Conservation (phyloP, 2,329 filamentous ascomycete genomes). For the Neurospora sp. region DNA sequence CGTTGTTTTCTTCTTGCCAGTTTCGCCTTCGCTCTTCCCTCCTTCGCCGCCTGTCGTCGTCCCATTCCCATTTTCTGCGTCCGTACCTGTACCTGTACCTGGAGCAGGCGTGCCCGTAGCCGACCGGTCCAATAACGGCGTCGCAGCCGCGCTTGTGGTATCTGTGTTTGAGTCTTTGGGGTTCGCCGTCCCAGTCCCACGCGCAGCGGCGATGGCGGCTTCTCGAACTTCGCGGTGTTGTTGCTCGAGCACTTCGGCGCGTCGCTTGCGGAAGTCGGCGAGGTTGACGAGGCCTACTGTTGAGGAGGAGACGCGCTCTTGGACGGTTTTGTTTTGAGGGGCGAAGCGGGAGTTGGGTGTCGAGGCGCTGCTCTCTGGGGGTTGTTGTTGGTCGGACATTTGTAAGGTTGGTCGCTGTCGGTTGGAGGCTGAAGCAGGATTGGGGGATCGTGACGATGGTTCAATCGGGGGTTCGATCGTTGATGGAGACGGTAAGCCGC, state of each 20-base stretch:
- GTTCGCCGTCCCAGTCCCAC: neutral
- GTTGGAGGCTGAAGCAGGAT: too few species aligned
- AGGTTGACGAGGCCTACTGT: slow-evolving; percentile 87
- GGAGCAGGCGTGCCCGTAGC: too few species aligned
- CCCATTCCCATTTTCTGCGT: slow-evolving; percentile 22
- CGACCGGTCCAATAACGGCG: slow-evolving; percentile 21
- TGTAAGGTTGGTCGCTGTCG: neutral
- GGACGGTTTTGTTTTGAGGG: slow-evolving; percentile 63
- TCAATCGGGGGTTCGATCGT: too few species aligned
- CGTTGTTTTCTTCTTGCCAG: slow-evolving; percentile 34
- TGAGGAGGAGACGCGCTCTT: slow-evolving; percentile 73
- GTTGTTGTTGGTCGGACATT: slow-evolving; percentile 13
- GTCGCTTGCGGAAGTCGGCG: slow-evolving; percentile 90
- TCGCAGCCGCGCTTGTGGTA: slow-evolving; percentile 23
- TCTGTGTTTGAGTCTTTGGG: neutral
- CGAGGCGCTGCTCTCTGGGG: slow-evolving; percentile 15
- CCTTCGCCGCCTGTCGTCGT: slow-evolving; percentile 18
- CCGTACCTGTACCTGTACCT: neutral
- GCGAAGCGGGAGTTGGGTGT: slow-evolving; percentile 49
- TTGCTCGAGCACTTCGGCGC: slow-evolving; percentile 85
- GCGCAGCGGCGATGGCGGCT: slow-evolving; percentile 31
- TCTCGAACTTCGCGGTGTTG: slow-evolving; percentile 75
- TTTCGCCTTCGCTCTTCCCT: slow-evolving; percentile 20
- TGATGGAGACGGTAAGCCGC: too few species aligned
- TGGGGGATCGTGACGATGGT: too few species aligned